These are phyloP conservation scores for Ciborinia camelliae DNA, from an alignment of 2,329 filamentous ascomycete species.

Conservation along the genomic window DNA sequence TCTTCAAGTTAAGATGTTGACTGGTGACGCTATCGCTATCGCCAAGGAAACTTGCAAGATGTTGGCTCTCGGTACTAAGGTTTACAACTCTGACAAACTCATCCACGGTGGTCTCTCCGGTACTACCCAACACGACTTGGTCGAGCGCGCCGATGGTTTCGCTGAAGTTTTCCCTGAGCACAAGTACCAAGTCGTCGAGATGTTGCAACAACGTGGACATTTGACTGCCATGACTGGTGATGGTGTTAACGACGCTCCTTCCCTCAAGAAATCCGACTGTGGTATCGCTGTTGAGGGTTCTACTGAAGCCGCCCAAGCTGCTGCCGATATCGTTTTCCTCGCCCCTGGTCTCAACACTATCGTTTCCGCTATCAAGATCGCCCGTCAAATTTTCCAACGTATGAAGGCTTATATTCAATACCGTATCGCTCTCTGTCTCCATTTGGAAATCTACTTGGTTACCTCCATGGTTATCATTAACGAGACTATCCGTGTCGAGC, in stretches of 20 bases:
- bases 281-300: constrained; percentile 93
- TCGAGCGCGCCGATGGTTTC: constrained; percentile 89
- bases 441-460: constrained; percentile 79
- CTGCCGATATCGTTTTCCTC: constrained; percentile 91
- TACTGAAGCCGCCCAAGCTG: constrained; percentile 85
- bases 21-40: constrained; percentile 75
- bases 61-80: constrained; percentile 74
- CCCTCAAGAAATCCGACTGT: constrained; percentile 89
- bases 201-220: constrained; percentile 89
- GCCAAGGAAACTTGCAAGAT: constrained; percentile 82
- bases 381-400: constrained; percentile 92
- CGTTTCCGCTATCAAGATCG: constrained; percentile 89
- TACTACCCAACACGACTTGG: constrained; percentile 70
- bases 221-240: constrained; percentile 96
- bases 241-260: constrained; percentile 91
- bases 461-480: constrained; percentile 78
- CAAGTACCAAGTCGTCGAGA: constrained; percentile 94
- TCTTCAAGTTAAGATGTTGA: constrained; percentile 78
- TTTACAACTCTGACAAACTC: constrained; percentile 76
- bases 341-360: constrained; percentile 87
- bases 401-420: constrained; percentile 97
- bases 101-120: constrained; percentile 73
- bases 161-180: constrained; percentile 93
- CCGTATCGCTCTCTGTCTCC: constrained; percentile 87
- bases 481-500: constrained; percentile 68